Evolutionary conservation across 1,139 yeast species (phyloP), one percentile per base, ranked within the genome.

Genomic region (Sugiyamaella pinicola): DNA sequence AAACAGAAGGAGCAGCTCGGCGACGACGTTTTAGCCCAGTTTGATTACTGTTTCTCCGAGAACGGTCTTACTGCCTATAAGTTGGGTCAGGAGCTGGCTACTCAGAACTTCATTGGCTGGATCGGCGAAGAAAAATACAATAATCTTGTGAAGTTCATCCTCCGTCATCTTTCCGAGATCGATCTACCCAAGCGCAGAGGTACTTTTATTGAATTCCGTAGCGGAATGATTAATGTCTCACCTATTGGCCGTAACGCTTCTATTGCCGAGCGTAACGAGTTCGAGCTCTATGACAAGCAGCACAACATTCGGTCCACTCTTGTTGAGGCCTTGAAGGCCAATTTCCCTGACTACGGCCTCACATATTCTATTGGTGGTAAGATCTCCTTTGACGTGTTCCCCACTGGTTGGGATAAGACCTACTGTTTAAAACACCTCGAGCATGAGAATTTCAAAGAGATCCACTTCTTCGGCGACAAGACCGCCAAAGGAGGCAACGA

Each of bases 371-470:
- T 93, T 64, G 99, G 98, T 73, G 99, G 99, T 64, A 98, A 93
- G 80, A 93, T 93, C 73, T 93, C 99, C 47, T 93, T 93, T 69
- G 99, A 93, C 69, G 99, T 93, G 62, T 93, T 93, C 91, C 99
- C 99, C 76, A 87, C 96, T 61, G 99, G 99, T 68, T 93, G 99
- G 99, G 99, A 93, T 75, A 93, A 95, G 83, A 95, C 99, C 59
- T 95, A 91, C 78, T 88, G 96, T 75, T 83, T 95, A 70, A 90
- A 85, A 74, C 99, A 91, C 75, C 91, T 93, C 65, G 90, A 76
- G 66, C 74, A 78, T 58, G 97, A 91, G 74, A 83, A 85, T 60
- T 95, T 91, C 77, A 79, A 84, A 69, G 79, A 82, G 64, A 89
- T 93, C 67, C 98, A 93, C 79, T 95, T 95, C 83, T 93, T 93